A percentile compares a stretch with the other conserved stretches of the same genome.
These are phyloP conservation scores for Trichophyton schoenleinii DNA, from an alignment of 2,329 filamentous ascomycete species.

Conservation along the genomic window DNA sequence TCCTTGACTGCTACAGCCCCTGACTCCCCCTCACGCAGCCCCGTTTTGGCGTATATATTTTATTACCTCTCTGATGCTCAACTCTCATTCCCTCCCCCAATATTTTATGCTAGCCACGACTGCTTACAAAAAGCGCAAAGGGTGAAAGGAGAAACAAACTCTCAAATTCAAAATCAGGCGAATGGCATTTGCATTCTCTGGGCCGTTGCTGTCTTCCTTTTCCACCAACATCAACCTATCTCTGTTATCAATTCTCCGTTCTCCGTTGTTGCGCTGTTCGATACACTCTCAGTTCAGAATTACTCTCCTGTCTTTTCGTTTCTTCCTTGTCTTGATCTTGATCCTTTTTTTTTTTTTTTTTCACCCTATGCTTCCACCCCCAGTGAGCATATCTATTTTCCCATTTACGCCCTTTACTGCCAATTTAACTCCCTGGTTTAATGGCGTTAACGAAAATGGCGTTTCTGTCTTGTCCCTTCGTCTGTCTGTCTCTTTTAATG, in stretches of 20 bases:
- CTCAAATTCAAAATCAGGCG: neutral
- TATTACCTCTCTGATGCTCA: neutral
- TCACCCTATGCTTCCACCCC: too few species aligned
- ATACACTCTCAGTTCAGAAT: neutral
- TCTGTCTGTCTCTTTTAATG: neutral
- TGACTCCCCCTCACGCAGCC: neutral
- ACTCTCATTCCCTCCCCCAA: neutral
- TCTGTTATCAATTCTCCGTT: too few species aligned
- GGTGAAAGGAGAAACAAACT: neutral
- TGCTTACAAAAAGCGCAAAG: neutral
- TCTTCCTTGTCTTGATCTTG: neutral
- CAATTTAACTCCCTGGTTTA: neutral
- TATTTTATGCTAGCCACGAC: neutral
- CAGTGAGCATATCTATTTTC: neutral
- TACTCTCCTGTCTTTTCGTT: neutral
- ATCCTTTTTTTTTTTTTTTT: neutral
- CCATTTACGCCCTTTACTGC: neutral
- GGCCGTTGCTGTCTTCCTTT: neutral
- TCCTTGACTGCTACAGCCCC: too few species aligned
- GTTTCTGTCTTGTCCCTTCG: neutral
- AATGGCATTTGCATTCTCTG: neutral
- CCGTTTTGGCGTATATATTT: neutral
- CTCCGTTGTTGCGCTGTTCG: too few species aligned
- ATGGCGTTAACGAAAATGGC: neutral
- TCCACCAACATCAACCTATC: neutral